Base-by-base conservation (phyloP, 2,329 filamentous ascomycete species). In the Beauveria asiatica region DNA sequence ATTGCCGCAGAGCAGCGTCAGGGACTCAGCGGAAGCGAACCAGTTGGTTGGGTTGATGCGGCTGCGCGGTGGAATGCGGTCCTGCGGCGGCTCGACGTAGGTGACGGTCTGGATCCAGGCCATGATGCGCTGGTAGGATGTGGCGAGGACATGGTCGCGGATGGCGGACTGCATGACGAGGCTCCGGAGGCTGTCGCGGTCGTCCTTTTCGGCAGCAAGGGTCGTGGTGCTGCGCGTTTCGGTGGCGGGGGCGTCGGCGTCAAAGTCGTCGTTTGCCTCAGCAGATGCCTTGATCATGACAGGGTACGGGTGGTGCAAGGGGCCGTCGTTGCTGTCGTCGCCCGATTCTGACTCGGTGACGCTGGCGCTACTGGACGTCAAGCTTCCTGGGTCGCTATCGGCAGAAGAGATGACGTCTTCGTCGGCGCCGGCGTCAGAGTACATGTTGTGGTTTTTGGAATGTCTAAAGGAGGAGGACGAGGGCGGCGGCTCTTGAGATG, bases 201-300 rank as follows among this genome's bases (percentile, higher is more conserved):
- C 17, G 30, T 50, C 55, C 21, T 23, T 33, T 3, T 51, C 48
- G 9, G 46, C 46, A 39, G 56, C n/a, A 9, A 57, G 19, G 17
- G 55, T 57, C n/a, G 44, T 57, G 55, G 33, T 57, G 56, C 46
- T 58, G 56, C 25, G 56, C 11, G 46, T 52, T 13, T 58, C 56
- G 23, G 56, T 58, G 19, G 37, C 52, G 25, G 27, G 13, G 8
- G 23, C n/a, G n/a, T 44, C 27, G 25, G 27, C 25, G 23, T 23
- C 55, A 21, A 33, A 21, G 19, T 51, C 54, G 25, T 46, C 21
- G 13, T 33, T 25, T 2, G 39, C 42, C 1, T 30, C 19, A 10
- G 2, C 6, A 8, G 33, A 19, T 2, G 13, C 3, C 10, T 13
- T 19, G 5, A 13, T 33, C 30, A 13, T 33, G 30, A n/a, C 27